Evolutionary conservation across 2,329 filamentous ascomycete species (phyloP).

Genomic region (Pyrenophora tritici-repentis): DNA sequence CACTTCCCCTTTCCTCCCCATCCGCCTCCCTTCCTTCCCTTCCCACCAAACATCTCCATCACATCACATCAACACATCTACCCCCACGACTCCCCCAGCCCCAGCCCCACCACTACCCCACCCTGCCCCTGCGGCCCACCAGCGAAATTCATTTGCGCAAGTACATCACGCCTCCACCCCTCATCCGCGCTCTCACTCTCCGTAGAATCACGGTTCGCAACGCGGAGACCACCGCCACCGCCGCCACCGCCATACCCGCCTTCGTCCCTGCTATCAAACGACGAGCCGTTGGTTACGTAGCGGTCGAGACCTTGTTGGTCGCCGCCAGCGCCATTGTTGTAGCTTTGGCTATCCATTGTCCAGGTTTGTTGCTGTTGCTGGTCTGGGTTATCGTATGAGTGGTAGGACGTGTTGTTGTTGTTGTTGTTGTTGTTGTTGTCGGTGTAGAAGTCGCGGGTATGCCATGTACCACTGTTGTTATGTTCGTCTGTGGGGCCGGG

Average conservation of each 20-base stretch:
- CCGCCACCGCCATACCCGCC: constrained; percentile 8
- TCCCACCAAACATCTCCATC: no score
- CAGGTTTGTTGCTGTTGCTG: constrained; percentile 8
- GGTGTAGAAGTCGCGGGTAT: constrained; percentile 11
- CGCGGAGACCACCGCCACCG: constrained; percentile 45
- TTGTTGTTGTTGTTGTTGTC: no score
- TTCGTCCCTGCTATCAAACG: constrained; percentile 6
- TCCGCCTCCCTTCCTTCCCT: no score
- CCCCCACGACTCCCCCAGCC: no score
- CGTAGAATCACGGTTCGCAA: constrained; percentile 48
- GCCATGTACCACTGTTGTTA: constrained; percentile 2
- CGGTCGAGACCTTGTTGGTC: constrained; percentile 11
- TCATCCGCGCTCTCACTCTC: constrained; percentile 25
- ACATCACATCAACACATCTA: no score
- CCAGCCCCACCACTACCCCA: no score
- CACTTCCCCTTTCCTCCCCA: no score
- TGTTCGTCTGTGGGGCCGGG: constrained; percentile 17
- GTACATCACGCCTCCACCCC: constrained; percentile 19
- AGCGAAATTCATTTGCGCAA: constrained; percentile 22
- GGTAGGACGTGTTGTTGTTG: no score
- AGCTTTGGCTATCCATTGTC: constrained; percentile 5
- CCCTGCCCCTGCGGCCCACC: constrained; percentile 3
- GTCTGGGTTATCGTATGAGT: no score
- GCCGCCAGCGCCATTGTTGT: constrained; percentile 5
- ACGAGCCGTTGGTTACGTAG: constrained; percentile 8